These are phyloP conservation scores for Westerdykella ornata DNA, from an alignment of 2,329 filamentous ascomycete species.

Conservation along the genomic window DNA sequence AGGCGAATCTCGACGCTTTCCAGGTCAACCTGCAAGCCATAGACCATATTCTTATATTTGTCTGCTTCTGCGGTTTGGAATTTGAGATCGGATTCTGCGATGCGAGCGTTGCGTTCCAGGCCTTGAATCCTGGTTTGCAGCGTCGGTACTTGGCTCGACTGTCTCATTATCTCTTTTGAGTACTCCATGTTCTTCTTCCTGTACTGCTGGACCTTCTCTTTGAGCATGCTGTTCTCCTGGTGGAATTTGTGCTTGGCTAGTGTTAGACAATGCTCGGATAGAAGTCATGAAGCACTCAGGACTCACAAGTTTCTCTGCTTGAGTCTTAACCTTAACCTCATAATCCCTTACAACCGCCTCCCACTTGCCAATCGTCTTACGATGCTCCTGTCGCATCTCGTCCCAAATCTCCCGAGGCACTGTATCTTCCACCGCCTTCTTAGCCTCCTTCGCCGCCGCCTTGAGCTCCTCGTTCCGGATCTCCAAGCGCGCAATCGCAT, in stretches of 20 bases:
- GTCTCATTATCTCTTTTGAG: slow-evolving; percentile 20
- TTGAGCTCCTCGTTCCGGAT: slow-evolving; percentile 30
- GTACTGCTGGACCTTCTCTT: slow-evolving; percentile 22
- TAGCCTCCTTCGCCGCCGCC: slow-evolving; percentile 17
- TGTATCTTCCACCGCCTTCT: slow-evolving; percentile 18
- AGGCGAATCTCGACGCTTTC: slow-evolving; percentile 56
- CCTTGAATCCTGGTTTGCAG: slow-evolving; percentile 25
- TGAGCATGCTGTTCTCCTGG: slow-evolving; percentile 18
- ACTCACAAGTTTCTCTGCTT: slow-evolving; percentile 9
- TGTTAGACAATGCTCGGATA: neutral
- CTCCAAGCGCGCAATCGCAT: slow-evolving; percentile 39
- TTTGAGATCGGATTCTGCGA: slow-evolving; percentile 26
- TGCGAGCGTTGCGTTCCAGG: slow-evolving; percentile 21
- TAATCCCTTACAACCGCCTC: slow-evolving; percentile 26
- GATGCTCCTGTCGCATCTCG: slow-evolving; percentile 23
- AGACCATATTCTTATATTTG: slow-evolving; percentile 39
- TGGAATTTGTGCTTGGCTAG: slow-evolving; percentile 17
- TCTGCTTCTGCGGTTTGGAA: slow-evolving; percentile 30
- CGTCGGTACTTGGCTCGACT: slow-evolving; percentile 19
- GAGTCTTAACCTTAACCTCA: slow-evolving; percentile 23
- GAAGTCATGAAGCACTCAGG: neutral
- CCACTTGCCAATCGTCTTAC: slow-evolving; percentile 30
- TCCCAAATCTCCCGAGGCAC: slow-evolving; percentile 26
- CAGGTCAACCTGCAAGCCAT: slow-evolving; percentile 43
- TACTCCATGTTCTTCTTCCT: slow-evolving; percentile 21